phyloP scores from a whole-genome alignment of 768 basidiomycete genomes.

The Amanita rimosa region DNA sequence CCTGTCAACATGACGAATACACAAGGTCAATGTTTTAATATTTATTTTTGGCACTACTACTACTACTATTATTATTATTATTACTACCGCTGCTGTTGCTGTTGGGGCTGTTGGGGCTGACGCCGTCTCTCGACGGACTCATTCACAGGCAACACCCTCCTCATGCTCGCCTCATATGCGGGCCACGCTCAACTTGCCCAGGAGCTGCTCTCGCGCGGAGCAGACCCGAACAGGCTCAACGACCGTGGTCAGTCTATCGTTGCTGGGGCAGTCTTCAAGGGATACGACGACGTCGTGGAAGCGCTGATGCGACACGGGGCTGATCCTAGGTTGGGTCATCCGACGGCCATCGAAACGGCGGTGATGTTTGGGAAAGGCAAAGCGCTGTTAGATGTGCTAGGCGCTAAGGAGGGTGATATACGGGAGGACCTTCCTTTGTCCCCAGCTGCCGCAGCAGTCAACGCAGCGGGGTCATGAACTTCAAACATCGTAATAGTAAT shows the following conservation, averaged over 20 bases:
- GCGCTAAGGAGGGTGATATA: conserved; percentile 47
- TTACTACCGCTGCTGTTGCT: conserved; percentile 2
- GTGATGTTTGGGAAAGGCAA: conserved; percentile 55
- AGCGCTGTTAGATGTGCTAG: conserved; percentile 37
- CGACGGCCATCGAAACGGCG: conserved; percentile 59
- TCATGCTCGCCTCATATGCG: conserved; percentile 71
- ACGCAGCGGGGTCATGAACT: too few species aligned
- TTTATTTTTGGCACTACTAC: too few species aligned
- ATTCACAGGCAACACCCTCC: conserved; percentile 54
- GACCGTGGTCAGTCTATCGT: conserved; percentile 64
- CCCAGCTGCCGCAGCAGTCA: not conserved
- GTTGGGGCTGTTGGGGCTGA: too few species aligned
- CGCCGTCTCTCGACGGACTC: too few species aligned
- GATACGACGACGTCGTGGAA: conserved; percentile 50
- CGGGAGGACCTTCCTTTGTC: conserved; percentile 21
- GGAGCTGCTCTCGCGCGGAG: conserved; percentile 42
- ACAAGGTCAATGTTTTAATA: conserved; percentile 46
- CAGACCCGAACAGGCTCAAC: conserved; percentile 60
- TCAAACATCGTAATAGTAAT: too few species aligned
- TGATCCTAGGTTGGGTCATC: conserved; percentile 53
- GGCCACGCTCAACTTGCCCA: conserved; percentile 47
- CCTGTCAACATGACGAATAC: conserved; percentile 65
- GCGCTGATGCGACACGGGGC: conserved; percentile 43
- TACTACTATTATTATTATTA: too few species aligned
- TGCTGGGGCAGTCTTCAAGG: conserved; percentile 73